A percentile compares a stretch with the other conserved stretches of the same genome.
Conservation (phyloP, 2,329 filamentous ascomycete species). For the Madurella fahalii region DNA sequence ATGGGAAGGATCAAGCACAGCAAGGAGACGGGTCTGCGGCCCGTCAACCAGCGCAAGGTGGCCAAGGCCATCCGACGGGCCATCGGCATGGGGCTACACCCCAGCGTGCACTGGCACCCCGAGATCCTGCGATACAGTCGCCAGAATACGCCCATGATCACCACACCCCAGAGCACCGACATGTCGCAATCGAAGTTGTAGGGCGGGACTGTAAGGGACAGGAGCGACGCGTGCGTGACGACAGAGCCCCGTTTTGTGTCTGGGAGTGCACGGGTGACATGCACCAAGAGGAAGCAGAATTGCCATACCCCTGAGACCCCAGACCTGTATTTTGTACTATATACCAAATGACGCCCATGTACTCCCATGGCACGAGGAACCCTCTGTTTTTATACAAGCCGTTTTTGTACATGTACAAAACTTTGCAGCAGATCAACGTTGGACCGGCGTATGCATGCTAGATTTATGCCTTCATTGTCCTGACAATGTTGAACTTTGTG, state of each 20-base stretch:
- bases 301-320: too few species aligned
- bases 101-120: constrained; percentile 84
- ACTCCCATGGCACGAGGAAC: not conserved
- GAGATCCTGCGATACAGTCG: constrained; percentile 56
- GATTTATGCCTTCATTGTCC: constrained; percentile 45
- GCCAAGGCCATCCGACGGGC: constrained; percentile 87
- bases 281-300: too few species aligned
- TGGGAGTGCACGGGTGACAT: not conserved
- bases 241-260: not conserved
- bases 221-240: too few species aligned
- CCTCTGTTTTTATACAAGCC: not conserved
- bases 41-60: constrained; percentile 87
- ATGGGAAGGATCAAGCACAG: constrained; percentile 81
- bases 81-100: constrained; percentile 87
- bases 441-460: not conserved
- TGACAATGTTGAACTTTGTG: constrained; percentile 46
- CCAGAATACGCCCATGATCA: not conserved
- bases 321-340: not conserved
- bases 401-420: constrained; percentile 13
- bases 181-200: too few species aligned
- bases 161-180: too few species aligned
- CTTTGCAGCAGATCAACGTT: constrained; percentile 6
- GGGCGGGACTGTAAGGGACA: too few species aligned
- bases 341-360: not conserved
- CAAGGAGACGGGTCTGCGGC: constrained; percentile 72